These are phyloP conservation scores for Inonotus obliquus DNA, from an alignment of 1,284 basidiomycete species.

Conservation along the genomic window DNA sequence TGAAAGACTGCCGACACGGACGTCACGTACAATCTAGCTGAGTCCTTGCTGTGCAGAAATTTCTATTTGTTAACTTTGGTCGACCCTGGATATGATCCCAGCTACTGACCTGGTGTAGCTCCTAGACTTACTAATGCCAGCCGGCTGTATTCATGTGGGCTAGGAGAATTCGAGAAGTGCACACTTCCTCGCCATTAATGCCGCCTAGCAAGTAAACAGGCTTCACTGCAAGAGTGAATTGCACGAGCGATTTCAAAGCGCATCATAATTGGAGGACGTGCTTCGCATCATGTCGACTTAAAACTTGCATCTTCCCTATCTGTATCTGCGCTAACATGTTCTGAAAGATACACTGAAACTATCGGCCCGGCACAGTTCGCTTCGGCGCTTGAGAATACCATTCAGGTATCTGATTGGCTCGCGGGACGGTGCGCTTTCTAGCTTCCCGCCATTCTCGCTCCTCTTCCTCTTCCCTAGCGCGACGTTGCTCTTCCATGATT, in stretches of 20 bases:
- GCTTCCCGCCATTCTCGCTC: conserved; percentile 51
- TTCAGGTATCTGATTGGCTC: conserved; percentile 64
- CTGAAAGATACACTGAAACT: not conserved
- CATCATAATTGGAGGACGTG: not conserved
- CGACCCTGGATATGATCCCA: too few species aligned
- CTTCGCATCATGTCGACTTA: not conserved
- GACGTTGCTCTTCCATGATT: conserved; percentile 37
- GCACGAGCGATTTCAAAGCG: not conserved
- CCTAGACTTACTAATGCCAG: too few species aligned
- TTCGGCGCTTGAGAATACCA: conserved; percentile 67
- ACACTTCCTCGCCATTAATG: too few species aligned
- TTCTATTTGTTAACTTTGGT: too few species aligned
- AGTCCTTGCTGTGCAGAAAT: too few species aligned
- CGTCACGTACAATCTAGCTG: too few species aligned
- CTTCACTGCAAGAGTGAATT: too few species aligned
- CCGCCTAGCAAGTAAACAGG: too few species aligned
- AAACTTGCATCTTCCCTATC: not conserved
- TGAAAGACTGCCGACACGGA: too few species aligned
- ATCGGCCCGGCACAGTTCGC: conserved; percentile 23
- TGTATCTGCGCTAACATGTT: not conserved
- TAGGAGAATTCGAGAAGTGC: too few species aligned
- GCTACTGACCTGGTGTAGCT: too few species aligned
- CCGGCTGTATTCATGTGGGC: too few species aligned
- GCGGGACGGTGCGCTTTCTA: conserved; percentile 57
- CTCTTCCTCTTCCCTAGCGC: conserved; percentile 40